Percentiles rank a stretch among this genome's conserved stretches.
These are phyloP conservation scores for Conticribra guillardii DNA, from an alignment of 108 stramenopile genomes.

Conservation along the genomic window DNA sequence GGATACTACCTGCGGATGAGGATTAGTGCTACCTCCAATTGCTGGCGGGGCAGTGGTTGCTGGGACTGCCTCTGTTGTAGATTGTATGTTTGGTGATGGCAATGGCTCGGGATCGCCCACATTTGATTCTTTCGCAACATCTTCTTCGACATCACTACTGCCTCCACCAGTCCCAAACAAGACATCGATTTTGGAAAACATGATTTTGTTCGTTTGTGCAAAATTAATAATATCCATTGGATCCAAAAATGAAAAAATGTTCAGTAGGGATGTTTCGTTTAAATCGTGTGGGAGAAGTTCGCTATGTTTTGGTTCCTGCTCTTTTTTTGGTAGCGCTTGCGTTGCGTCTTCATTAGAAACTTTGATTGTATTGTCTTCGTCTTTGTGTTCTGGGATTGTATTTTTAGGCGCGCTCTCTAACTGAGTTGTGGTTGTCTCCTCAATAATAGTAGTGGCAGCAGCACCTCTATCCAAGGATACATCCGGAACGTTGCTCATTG, in stretches of 20 bases:
- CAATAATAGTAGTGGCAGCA: too few relatives aligned
- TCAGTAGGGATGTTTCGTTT: slow-evolving; percentile 64
- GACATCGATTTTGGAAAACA: slow-evolving; percentile 75
- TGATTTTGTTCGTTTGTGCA: slow-evolving; percentile 71
- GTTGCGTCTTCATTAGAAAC: not conserved
- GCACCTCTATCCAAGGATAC: too few relatives aligned
- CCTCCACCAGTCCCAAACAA: slow-evolving; percentile 71
- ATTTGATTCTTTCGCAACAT: not conserved
- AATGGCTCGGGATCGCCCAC: not conserved
- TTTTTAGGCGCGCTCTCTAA: too few relatives aligned
- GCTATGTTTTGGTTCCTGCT: not conserved
- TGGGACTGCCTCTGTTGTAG: too few relatives aligned
- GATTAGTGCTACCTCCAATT: slow-evolving; percentile 5
- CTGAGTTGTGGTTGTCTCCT: too few relatives aligned
- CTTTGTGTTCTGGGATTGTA: too few relatives aligned
- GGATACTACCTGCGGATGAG: slow-evolving; percentile 11
- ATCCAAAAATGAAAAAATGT: slow-evolving; percentile 73
- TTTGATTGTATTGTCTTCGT: too few relatives aligned
- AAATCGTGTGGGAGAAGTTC: slow-evolving; percentile 30
- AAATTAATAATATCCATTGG: slow-evolving; percentile 79
- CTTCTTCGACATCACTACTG: not conserved
- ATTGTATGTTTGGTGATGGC: slow-evolving; percentile 3
- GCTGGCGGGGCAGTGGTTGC: slow-evolving; percentile 12
- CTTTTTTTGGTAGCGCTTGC: not conserved
- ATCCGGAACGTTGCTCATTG: too few relatives aligned